Evolutionary conservation across 768 basidiomycete species (phyloP).

Genomic region (Leccinum arenicola): DNA sequence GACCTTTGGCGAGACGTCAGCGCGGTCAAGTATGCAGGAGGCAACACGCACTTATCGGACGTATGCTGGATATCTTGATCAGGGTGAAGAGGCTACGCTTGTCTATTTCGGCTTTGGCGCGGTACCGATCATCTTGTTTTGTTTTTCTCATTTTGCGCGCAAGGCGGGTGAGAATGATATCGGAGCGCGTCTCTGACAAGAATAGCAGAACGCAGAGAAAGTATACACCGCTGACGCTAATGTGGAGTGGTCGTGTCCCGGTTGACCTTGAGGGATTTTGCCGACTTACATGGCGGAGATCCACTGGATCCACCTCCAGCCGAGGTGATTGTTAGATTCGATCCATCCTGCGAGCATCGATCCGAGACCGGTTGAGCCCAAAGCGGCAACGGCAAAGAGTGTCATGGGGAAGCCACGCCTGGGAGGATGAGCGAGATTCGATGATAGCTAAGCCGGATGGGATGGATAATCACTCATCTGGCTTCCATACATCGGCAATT

Average conservation of each 20-base stretch:
- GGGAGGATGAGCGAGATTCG: conserved; percentile 8
- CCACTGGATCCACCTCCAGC: conserved; percentile 88
- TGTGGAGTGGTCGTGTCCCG: background rate
- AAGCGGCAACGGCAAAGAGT: conserved; percentile 58
- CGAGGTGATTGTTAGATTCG: conserved; percentile 52
- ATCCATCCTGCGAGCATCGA: conserved; percentile 66
- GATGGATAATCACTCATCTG: conserved; percentile 48
- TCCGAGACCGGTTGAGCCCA: conserved; percentile 62
- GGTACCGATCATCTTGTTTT: conserved; percentile 61
- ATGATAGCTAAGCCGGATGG: background rate
- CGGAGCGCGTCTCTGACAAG: conserved; percentile 71
- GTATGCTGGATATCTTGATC: conserved; percentile 67
- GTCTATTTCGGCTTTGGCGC: conserved; percentile 63
- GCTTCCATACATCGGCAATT: conserved; percentile 65
- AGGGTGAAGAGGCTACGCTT: conserved; percentile 51
- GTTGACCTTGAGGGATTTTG: background rate
- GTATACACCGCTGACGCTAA: conserved; percentile 52
- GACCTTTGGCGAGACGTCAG: conserved; percentile 10
- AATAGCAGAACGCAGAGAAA: conserved; percentile 48
- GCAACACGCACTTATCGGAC: conserved; percentile 64
- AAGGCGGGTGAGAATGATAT: conserved; percentile 64
- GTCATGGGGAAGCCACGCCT: conserved; percentile 82
- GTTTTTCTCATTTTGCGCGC: conserved; percentile 63
- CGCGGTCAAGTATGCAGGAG: background rate
- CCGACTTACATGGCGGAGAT: conserved; percentile 57